Percentiles rank a stretch among this genome's conserved stretches.
These are phyloP conservation scores for Tulasnella calospora DNA, from an alignment of 768 basidiomycete genomes.

Conservation along the genomic window DNA sequence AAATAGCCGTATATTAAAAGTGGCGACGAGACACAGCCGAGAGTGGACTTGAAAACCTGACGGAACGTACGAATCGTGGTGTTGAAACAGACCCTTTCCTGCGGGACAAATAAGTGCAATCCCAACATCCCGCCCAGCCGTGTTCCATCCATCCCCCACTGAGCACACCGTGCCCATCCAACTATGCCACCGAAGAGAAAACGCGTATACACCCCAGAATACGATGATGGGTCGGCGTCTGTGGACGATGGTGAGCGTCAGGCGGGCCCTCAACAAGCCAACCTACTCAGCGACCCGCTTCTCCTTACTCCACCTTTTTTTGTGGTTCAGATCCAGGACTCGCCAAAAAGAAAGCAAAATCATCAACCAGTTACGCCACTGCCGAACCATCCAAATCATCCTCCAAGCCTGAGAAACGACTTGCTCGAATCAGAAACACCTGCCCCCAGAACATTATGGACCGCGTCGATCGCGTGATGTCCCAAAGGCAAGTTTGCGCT, in stretches of 20 bases:
- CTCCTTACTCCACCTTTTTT: not conserved
- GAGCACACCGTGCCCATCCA: not conserved
- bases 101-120: too few relatives aligned
- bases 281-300: too few relatives aligned
- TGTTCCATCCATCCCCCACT: not conserved
- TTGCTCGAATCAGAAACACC: constrained; percentile 24
- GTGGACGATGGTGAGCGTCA: not conserved
- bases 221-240: not conserved
- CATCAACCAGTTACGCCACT: not conserved
- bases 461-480: constrained; percentile 34
- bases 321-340: not conserved
- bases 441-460: constrained; percentile 29
- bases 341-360: not conserved
- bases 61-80: too few relatives aligned
- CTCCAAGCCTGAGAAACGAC: constrained; percentile 29
- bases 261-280: too few relatives aligned
- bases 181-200: not conserved
- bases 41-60: too few relatives aligned
- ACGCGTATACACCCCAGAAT: not conserved
- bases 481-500: constrained; percentile 33
- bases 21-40: too few relatives aligned
- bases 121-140: too few relatives aligned
- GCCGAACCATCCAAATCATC: not conserved
- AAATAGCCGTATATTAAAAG: too few relatives aligned
- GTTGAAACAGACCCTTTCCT: too few relatives aligned